A percentile compares a stretch with the other conserved stretches of the same genome.
Evolutionary conservation across 352 stramenopile species (phyloP).

Genomic region (Pythium chondricola): DNA sequence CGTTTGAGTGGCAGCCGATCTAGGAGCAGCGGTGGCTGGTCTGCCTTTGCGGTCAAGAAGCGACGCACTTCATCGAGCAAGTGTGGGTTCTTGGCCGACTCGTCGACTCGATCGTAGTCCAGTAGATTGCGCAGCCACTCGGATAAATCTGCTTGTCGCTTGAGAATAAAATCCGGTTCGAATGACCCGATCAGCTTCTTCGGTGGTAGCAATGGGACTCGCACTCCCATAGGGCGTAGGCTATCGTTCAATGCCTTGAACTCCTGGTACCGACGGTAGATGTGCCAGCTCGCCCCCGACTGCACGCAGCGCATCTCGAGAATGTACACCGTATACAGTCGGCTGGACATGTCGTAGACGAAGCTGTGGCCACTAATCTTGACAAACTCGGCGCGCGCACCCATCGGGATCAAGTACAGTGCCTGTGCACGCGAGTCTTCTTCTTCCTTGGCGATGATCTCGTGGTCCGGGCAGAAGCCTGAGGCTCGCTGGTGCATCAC

Average conservation of each 20-base stretch:
- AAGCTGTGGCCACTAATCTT: slow-evolving; percentile 74
- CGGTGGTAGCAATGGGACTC: slow-evolving; percentile 67
- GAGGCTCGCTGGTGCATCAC: slow-evolving; percentile 61
- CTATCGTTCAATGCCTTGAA: slow-evolving; percentile 76
- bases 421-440: slow-evolving; percentile 76
- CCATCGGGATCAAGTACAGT: slow-evolving; percentile 70
- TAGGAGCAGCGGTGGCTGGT: slow-evolving; percentile 72
- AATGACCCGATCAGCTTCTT: slow-evolving; percentile 84
- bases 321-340: slow-evolving; percentile 77
- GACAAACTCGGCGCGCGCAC: slow-evolving; percentile 63
- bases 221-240: slow-evolving; percentile 52
- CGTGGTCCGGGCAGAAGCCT: slow-evolving; percentile 68
- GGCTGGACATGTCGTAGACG: slow-evolving; percentile 60
- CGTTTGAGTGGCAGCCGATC: slow-evolving; percentile 54
- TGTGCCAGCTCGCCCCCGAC: slow-evolving; percentile 68
- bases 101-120: slow-evolving; percentile 67
- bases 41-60: slow-evolving; percentile 77
- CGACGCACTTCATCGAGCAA: slow-evolving; percentile 69
- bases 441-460: slow-evolving; percentile 75
- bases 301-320: slow-evolving; percentile 75
- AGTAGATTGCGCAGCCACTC: slow-evolving; percentile 62
- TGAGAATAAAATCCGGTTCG: slow-evolving; percentile 71
- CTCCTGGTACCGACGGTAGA: slow-evolving; percentile 81
- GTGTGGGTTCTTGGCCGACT: slow-evolving; percentile 70
- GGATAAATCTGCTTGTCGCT: slow-evolving; percentile 63